phyloP scores from a whole-genome alignment of 2,329 filamentous ascomycete genomes.

The Nectriaceae sp. region DNA sequence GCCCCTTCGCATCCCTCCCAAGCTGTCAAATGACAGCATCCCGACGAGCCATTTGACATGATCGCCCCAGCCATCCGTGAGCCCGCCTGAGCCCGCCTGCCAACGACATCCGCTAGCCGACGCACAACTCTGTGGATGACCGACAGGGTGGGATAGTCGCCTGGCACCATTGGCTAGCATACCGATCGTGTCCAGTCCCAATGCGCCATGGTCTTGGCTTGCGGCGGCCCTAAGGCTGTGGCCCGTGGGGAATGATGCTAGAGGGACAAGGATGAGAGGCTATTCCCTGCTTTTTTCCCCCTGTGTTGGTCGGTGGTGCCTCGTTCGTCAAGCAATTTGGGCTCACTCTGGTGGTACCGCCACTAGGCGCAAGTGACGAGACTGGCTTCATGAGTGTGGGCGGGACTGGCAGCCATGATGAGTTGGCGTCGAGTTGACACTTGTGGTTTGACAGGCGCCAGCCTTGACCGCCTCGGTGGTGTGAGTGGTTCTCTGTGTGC shows the following conservation, averaged over 20 bases:
- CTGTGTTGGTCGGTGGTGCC: too few relatives aligned
- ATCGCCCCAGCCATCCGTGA: neutral
- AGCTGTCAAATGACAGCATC: neutral
- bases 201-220: constrained; percentile 7
- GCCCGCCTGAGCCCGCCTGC: too few relatives aligned
- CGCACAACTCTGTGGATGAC: too few relatives aligned
- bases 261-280: too few relatives aligned
- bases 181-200: constrained; percentile 12
- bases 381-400: neutral
- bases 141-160: neutral
- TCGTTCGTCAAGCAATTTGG: too few relatives aligned
- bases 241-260: constrained; percentile 5
- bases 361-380: neutral
- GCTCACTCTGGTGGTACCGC: too few relatives aligned
- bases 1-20: neutral
- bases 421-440: neutral
- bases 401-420: neutral
- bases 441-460: neutral
- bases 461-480: neutral
- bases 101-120: too few relatives aligned
- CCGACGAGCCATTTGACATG: neutral
- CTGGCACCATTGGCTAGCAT: constrained; percentile 3
- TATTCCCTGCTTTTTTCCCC: too few relatives aligned
- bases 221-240: constrained; percentile 6
- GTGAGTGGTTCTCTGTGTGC: neutral